Percentiles rank a stretch among this genome's conserved stretches.
phyloP scores from a whole-genome alignment of 208 protist species.

The Trypanosoma brucei region DNA sequence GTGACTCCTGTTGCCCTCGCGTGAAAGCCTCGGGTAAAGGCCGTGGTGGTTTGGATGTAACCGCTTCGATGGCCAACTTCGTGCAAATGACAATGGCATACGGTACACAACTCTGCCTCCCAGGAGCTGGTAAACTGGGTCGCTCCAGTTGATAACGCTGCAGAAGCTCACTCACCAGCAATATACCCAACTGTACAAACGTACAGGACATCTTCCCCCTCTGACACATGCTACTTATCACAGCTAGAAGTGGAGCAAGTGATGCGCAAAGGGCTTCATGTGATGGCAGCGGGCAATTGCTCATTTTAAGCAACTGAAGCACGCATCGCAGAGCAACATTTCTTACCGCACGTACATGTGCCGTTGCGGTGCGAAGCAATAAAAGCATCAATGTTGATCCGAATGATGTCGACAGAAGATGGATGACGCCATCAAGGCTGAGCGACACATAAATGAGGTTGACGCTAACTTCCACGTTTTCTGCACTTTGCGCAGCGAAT shows the following conservation, averaged over 20 bases:
- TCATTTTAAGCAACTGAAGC: constrained; percentile 60
- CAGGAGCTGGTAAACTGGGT: constrained; percentile 24
- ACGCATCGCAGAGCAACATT: constrained; percentile 71
- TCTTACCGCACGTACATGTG: constrained; percentile 52
- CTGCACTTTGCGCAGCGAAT: constrained; percentile 8
- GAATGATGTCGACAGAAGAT: constrained; percentile 39
- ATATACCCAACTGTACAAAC: constrained; percentile 82
- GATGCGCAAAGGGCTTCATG: constrained; percentile 51
- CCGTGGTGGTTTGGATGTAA: constrained; percentile 57
- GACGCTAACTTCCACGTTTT: constrained; percentile 22
- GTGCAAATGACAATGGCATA: constrained; percentile 68
- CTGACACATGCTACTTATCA: constrained; percentile 73
- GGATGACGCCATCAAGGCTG: constrained; percentile 29
- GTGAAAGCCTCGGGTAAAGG: constrained; percentile 62
- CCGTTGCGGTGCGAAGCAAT: constrained; percentile 63
- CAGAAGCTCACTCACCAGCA: constrained; percentile 69
- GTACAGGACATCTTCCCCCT: constrained; percentile 58
- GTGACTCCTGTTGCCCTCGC: constrained; percentile 27
- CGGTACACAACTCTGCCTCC: constrained; percentile 45
- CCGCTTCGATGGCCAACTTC: constrained; percentile 39
- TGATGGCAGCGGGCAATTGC: constrained; percentile 43
- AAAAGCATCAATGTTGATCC: constrained; percentile 50
- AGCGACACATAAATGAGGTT: constrained; percentile 24
- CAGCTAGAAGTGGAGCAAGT: constrained; percentile 51
- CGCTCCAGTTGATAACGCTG: constrained; percentile 52